These are phyloP conservation scores for Agaricus sinodeliciosus DNA, from an alignment of 768 basidiomycete species.

Conservation along the genomic window DNA sequence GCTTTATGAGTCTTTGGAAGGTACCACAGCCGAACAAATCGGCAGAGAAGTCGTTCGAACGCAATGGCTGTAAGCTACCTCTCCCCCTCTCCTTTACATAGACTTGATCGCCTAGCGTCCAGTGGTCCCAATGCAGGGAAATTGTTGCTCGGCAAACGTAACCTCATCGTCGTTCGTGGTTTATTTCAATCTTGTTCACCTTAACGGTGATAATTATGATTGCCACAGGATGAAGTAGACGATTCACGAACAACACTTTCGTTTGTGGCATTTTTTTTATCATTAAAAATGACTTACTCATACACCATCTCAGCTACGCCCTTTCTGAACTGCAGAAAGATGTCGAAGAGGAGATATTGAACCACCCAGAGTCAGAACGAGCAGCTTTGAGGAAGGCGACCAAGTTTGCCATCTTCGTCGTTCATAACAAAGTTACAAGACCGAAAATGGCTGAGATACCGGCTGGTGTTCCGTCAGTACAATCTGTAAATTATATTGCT, in stretches of 20 bases:
- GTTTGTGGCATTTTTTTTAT: constrained; percentile 28
- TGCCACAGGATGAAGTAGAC: constrained; percentile 73
- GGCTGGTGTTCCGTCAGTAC: constrained; percentile 49
- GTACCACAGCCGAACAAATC: constrained; percentile 63
- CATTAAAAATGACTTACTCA: not conserved
- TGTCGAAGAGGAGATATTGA: constrained; percentile 63
- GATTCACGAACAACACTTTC: constrained; percentile 85
- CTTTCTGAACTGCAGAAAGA: constrained; percentile 86
- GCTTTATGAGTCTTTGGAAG: constrained; percentile 86
- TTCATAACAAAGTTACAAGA: constrained; percentile 85
- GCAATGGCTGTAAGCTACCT: constrained; percentile 80
- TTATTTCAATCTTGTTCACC: not conserved
- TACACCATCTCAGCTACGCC: constrained; percentile 58
- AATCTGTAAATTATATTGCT: no score
- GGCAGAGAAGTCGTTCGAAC: constrained; percentile 87
- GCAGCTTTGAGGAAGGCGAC: constrained; percentile 60
- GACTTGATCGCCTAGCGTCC: not conserved
- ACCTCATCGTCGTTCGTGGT: constrained; percentile 71
- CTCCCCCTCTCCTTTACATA: not conserved
- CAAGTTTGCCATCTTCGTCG: constrained; percentile 88
- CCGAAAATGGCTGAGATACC: constrained; percentile 76
- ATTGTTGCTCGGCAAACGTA: constrained; percentile 70
- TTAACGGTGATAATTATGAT: not conserved
- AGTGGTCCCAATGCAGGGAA: constrained; percentile 64
- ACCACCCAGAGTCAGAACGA: constrained; percentile 65